Base-by-base conservation (phyloP, 257 asterid species). In the Buddleja alternifolia region DNA sequence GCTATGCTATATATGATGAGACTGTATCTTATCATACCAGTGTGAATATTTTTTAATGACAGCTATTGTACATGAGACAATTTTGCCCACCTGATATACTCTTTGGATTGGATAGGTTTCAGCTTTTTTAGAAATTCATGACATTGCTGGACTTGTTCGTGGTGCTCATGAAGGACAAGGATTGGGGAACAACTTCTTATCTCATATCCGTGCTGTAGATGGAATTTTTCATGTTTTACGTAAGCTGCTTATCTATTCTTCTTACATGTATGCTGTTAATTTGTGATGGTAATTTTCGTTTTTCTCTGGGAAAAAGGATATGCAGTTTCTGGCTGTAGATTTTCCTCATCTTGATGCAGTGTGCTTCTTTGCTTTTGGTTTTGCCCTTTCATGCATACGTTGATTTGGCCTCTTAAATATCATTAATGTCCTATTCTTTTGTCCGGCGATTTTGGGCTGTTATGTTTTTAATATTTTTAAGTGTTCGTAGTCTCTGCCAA, bases 101-200 rank as follows among this genome's bases (percentile, higher is more conserved):
- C 24, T 8, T 48, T 57, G 53, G 23, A 45, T n/a, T 40, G 71
- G 36, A 40, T 76, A 91, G 97, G 95, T 90, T 20, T 81, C 99
- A 45, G 97, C 99, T 56, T 94, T 94, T 75, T 64, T 91, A 67
- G 99, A 94, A 81, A 91, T 91, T 81, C 99, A 94, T 72, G 99
- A 91, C 75, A 94, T 94, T 29, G 99, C 99, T 69, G 99, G 99
- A 67, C 87, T 94, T 68, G 99, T 94, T 71, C 89, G 95, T 61
- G 99, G 99, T 63, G 99, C 97, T 78, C 97, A 92, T 70, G 82
- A 90, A 80, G 99, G 99, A 40, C 97, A 91, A 76, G 99, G 99
- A 77, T 72, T 94, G 57, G 99, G 99, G 60, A 94, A 94, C 84
- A 91, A 81, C 77, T 94, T 94, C 82, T 84, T 94, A 71, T 91